Conservation (phyloP, 2,329 filamentous ascomycete genomes). For the Aotearoamyces nothofagi region DNA sequence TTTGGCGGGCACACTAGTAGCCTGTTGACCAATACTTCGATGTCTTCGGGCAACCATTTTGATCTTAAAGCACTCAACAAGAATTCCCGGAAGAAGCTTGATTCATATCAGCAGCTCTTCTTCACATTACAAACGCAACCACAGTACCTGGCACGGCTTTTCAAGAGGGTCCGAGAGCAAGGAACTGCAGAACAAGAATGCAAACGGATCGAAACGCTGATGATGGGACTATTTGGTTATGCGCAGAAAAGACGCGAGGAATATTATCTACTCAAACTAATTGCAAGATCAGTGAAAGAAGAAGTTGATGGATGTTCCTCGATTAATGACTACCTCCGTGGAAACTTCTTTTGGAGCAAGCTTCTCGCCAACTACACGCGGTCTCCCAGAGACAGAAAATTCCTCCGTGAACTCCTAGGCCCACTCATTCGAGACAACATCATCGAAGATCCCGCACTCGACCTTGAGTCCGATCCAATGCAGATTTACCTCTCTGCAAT, state of each 20-base stretch:
- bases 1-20: conserved; percentile 81
- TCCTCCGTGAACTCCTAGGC: conserved; percentile 72
- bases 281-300: conserved; percentile 69
- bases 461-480: conserved; percentile 92
- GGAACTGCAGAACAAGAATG: conserved; percentile 81
- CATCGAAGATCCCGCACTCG: conserved; percentile 77
- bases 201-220: conserved; percentile 81
- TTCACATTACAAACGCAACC: conserved; percentile 95
- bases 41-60: conserved; percentile 80
- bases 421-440: conserved; percentile 82
- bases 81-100: conserved; percentile 84
- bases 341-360: conserved; percentile 87
- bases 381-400: conserved; percentile 84
- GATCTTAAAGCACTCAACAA: conserved; percentile 97
- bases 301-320: conserved; percentile 62
- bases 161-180: conserved; percentile 69
- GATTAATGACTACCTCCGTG: conserved; percentile 74
- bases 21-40: conserved; percentile 75
- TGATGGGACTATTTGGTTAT: conserved; percentile 95
- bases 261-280: conserved; percentile 86
- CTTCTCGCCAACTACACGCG: conserved; percentile 77
- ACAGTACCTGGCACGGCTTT: conserved; percentile 80
- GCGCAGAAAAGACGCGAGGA: conserved; percentile 94
- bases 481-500: conserved; percentile 93
- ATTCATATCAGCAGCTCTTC: conserved; percentile 94